Conservation (phyloP, 2,329 filamentous ascomycete species). For the Seiridium cupressi region DNA sequence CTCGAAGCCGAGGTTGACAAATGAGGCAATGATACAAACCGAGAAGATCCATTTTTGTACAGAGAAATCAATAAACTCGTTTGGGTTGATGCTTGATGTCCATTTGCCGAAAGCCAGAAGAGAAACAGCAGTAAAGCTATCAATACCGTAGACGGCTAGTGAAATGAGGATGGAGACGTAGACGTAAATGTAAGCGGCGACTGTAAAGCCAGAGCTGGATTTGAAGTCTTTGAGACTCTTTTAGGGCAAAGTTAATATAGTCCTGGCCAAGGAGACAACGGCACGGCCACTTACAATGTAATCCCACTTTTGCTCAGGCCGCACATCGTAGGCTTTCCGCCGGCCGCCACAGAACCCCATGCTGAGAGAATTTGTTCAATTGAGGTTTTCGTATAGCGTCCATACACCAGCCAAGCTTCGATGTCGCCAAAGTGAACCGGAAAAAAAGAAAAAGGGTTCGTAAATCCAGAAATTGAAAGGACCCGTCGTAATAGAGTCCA, state of each 20-base stretch:
- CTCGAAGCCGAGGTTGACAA: slow-evolving; percentile 77
- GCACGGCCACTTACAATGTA: slow-evolving; percentile 67
- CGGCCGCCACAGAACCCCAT: slow-evolving; percentile 66
- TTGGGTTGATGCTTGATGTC: slow-evolving; percentile 79
- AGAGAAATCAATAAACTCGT: slow-evolving; percentile 64
- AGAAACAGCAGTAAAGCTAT: slow-evolving; percentile 91
- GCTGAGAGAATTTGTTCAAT: slow-evolving; percentile 22
- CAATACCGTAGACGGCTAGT: slow-evolving; percentile 80
- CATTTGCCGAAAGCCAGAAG: slow-evolving; percentile 85
- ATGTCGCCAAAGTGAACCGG: not conserved
- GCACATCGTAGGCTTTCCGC: slow-evolving; percentile 61
- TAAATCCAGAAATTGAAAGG: not conserved
- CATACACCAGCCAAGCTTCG: not conserved
- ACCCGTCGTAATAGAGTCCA: slow-evolving; percentile 4
- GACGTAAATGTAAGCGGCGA: slow-evolving; percentile 80
- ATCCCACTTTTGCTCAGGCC: slow-evolving; percentile 89
- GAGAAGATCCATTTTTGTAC: slow-evolving; percentile 95
- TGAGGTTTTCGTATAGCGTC: not conserved
- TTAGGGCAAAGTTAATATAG: slow-evolving; percentile 3
- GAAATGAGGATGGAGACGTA: slow-evolving; percentile 79
- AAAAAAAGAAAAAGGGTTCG: not conserved
- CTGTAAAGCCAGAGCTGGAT: slow-evolving; percentile 72
- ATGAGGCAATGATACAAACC: slow-evolving; percentile 86
- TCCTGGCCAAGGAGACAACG: not conserved
- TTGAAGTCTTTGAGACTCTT: slow-evolving; percentile 72